Evolutionary conservation across 306 rosid species (phyloP).

Genomic region (barrel medic (Medicago truncatula)): DNA sequence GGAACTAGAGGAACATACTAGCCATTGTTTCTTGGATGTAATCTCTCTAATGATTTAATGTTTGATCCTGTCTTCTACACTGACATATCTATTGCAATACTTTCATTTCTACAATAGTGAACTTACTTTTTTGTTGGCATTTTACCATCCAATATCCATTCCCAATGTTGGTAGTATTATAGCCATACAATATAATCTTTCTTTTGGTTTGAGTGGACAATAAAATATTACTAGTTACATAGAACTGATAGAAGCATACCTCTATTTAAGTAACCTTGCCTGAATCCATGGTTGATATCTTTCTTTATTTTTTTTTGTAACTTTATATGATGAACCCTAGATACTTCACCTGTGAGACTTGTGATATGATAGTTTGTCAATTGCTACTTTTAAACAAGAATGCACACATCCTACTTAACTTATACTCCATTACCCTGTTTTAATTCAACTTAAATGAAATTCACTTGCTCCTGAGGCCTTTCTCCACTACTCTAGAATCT

Average conservation of each 20-base stretch:
- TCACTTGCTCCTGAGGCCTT: background rate
- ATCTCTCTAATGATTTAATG: constrained; percentile 1
- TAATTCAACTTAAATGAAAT: constrained; percentile 1
- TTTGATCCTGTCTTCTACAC: background rate
- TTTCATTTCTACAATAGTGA: background rate
- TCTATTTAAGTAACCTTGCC: constrained; percentile 5
- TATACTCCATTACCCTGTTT: background rate
- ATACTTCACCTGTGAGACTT: constrained; percentile 1
- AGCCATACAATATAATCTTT: background rate
- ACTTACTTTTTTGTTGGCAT: background rate
- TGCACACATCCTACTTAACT: background rate
- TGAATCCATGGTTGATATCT: constrained; percentile 16
- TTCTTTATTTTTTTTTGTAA: background rate
- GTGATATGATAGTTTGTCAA: background rate
- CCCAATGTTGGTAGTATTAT: background rate
- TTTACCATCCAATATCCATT: background rate
- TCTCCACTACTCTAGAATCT: background rate
- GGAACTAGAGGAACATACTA: background rate
- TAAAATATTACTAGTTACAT: background rate
- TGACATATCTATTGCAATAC: background rate
- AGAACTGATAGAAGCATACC: background rate
- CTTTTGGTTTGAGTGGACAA: constrained; percentile 8
- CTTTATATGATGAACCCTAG: background rate
- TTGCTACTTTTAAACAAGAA: constrained; percentile 7
- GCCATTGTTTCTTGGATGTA: background rate